phyloP scores from a whole-genome alignment of 179 eudicot species.

The Carnegiea gigantea region DNA sequence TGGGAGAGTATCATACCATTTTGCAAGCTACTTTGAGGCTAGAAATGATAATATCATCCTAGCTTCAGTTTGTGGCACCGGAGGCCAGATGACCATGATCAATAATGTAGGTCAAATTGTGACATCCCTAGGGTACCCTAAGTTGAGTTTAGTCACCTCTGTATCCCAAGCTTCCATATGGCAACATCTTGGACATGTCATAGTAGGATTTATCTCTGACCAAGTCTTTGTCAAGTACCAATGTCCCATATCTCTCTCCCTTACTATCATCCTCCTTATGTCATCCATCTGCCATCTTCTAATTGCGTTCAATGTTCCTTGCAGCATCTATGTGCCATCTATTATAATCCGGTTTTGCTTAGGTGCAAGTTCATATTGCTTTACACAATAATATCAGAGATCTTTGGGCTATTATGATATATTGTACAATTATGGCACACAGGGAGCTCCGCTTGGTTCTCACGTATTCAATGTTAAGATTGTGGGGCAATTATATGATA shows the following conservation, averaged over 20 bases:
- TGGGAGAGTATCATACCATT: neutral
- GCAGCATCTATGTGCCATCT: constrained; percentile 30
- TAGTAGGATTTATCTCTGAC: too few relatives aligned
- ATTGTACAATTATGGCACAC: constrained; percentile 32
- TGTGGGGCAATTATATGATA: constrained; percentile 32
- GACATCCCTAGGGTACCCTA: constrained; percentile 29
- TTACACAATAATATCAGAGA: constrained; percentile 31
- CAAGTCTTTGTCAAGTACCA: constrained; percentile 24
- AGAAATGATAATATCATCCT: constrained; percentile 29
- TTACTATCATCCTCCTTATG: constrained; percentile 27
- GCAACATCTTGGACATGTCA: constrained; percentile 33
- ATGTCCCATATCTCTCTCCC: constrained; percentile 30
- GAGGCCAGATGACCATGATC: constrained; percentile 32
- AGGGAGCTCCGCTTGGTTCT: constrained; percentile 32
- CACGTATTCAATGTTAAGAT: constrained; percentile 30
- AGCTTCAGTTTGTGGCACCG: constrained; percentile 33
- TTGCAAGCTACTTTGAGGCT: constrained; percentile 33
- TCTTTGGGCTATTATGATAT: constrained; percentile 39
- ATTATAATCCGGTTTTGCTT: constrained; percentile 30
- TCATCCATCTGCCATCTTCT: constrained; percentile 33
- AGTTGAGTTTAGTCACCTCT: constrained; percentile 27
- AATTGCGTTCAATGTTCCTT: constrained; percentile 32
- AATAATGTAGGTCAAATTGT: constrained; percentile 35
- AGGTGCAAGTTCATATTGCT: constrained; percentile 34
- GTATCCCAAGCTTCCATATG: constrained; percentile 34